Evolutionary conservation across 345 rosid genomes (phyloP).

Genomic region (Mercurialis annua): DNA sequence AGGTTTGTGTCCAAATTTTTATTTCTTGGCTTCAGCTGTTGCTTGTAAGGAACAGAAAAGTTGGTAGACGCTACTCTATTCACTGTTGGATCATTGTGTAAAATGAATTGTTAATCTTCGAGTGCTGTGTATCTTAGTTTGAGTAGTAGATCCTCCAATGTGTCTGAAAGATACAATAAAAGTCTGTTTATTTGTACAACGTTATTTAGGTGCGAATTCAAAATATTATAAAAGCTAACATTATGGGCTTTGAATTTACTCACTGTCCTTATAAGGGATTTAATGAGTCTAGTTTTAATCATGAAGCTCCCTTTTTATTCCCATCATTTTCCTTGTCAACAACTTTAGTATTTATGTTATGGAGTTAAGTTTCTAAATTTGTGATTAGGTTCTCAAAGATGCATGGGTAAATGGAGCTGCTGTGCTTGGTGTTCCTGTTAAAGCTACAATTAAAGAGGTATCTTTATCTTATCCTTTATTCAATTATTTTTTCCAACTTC

Average conservation of each 20-base stretch:
- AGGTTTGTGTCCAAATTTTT: conserved; percentile 40
- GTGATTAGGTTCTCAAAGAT: conserved; percentile 68
- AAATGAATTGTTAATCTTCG: background rate
- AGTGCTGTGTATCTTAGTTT: background rate
- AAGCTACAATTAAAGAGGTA: conserved; percentile 99
- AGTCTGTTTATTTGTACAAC: background rate
- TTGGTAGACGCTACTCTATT: background rate
- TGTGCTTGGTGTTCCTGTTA: conserved; percentile 89
- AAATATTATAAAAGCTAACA: background rate
- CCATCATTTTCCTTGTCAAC: background rate
- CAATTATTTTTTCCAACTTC: background rate
- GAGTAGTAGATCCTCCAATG: background rate
- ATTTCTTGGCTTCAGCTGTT: conserved; percentile 5
- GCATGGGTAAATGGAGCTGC: conserved; percentile 81
- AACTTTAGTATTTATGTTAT: background rate
- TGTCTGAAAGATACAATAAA: background rate
- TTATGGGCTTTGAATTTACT: background rate
- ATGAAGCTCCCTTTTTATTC: background rate
- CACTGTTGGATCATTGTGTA: background rate
- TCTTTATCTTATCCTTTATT: background rate
- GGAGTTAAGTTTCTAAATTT: conserved; percentile 7
- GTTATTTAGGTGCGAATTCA: background rate
- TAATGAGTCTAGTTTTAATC: background rate
- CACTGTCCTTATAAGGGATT: background rate
- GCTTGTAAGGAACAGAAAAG: background rate